Conservation (phyloP, 331 rosid species). For the Phaseolus coccineus region DNA sequence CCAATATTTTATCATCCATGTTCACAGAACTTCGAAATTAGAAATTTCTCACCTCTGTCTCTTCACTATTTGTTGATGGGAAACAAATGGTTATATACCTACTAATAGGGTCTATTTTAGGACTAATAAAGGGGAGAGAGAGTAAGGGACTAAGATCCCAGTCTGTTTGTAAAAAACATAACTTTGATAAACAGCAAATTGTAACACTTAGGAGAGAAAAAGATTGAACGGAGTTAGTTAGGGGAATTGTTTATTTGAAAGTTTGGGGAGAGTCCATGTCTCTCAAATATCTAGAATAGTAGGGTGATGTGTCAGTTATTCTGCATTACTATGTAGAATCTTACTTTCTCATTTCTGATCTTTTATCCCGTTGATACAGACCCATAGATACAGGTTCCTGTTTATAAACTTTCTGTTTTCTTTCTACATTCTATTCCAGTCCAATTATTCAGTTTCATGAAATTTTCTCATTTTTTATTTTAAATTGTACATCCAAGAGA, state of each 20-base stretch:
- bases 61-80: slow-evolving; percentile 14
- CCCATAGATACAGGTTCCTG: background rate
- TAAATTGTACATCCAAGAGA: slow-evolving; percentile 19
- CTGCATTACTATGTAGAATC: background rate
- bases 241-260: background rate
- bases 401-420: background rate
- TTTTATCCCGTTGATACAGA: slow-evolving; percentile 7
- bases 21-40: background rate
- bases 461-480: slow-evolving; percentile 4
- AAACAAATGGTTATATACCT: slow-evolving; percentile 1
- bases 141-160: background rate
- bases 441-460: background rate
- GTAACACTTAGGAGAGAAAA: background rate
- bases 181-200: background rate
- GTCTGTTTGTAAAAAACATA: background rate
- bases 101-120: background rate
- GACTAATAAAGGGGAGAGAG: background rate
- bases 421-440: background rate
- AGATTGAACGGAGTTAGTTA: background rate
- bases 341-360: background rate
- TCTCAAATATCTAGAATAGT: slow-evolving; percentile 10
- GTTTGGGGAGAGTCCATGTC: background rate
- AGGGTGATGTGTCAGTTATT: background rate
- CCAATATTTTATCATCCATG: slow-evolving; percentile 5
- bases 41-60: slow-evolving; percentile 5